Base-by-base conservation (phyloP, 2,329 filamentous ascomycete species). In the Fusarium drepaniforme region DNA sequence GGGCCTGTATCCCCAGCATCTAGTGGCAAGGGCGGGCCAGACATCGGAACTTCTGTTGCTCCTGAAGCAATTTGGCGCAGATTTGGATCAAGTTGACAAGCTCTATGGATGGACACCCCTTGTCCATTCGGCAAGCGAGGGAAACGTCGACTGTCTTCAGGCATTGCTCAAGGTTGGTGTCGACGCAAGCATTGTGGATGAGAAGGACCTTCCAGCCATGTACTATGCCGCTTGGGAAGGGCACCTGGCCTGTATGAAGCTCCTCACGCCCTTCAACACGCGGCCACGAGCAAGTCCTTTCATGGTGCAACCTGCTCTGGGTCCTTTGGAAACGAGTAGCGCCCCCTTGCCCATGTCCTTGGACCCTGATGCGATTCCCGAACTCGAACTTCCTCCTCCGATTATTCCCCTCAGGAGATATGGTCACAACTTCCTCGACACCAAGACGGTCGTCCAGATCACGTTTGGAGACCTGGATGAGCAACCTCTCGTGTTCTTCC, bases 211-310 rank as follows among this genome's bases (percentile, higher is more conserved):
- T 5, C 95, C 96, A 3, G 96, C 97, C 33, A 95, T 98, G 92
- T 99, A 99, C 83, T 99, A 99, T 83, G 97, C 97, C 16, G 96
- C 95, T 0, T 99, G 97, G 97, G 97, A 99, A 85, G 97, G 97
- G 0, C 94, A 98, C 81, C 85, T 98, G 65, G 93, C 96, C 79
- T 98, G 97, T 85, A 98, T 99, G 94, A 92, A 93, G 79, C 88
- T 98, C 9, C 90, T 99, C 37, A 92, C 92, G 6, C 90, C 92
- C 2, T 87, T 87, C 77, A 89, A 89, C 80, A 84, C 80, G 60
- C 80, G 82, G 37, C 85, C 82, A 18, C 81, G 81, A 35, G 81
- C 85, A 21, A 89, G 86, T 38, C 86, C 88, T 5, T 79, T 86
- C 70, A 80, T 84, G 42, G 80, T 85, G 44, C 87, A 87, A 67